A percentile compares a stretch with the other conserved stretches of the same genome.
These are phyloP conservation scores for Talaromyces borbonicus DNA, from an alignment of 495 filamentous ascomycete genomes.

Conservation along the genomic window DNA sequence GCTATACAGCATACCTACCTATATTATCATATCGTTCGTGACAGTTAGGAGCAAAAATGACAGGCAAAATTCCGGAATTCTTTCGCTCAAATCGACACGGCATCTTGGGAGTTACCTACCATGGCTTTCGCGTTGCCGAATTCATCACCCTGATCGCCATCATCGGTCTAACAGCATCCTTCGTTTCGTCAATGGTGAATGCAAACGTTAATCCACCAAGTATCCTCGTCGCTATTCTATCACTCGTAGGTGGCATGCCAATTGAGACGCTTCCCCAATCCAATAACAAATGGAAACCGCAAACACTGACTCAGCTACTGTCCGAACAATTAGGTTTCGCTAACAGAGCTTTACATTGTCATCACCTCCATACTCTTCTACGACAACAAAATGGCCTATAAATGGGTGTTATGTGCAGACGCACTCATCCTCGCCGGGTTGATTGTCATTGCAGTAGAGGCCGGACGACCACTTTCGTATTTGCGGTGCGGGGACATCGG, in stretches of 20 bases:
- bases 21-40: not conserved
- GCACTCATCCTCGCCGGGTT: conserved; percentile 42
- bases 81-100: conserved; percentile 41
- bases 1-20: too few species aligned
- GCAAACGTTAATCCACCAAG: conserved; percentile 52
- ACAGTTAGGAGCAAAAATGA: conserved; percentile 10
- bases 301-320: too few species aligned
- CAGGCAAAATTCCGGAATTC: conserved; percentile 1
- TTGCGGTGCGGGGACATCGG: conserved; percentile 58
- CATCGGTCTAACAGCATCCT: conserved; percentile 73
- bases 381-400: conserved; percentile 5
- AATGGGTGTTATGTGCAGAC: not conserved
- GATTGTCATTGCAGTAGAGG: conserved; percentile 59
- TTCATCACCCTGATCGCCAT: conserved; percentile 62
- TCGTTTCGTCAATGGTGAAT: conserved; percentile 67
- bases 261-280: too few species aligned
- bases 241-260: conserved; percentile 53
- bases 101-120: conserved; percentile 70
- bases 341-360: conserved; percentile 66
- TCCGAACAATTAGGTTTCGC: conserved; percentile 58
- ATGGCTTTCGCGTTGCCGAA: conserved; percentile 60
- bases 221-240: conserved; percentile 68
- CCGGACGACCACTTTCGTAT: conserved; percentile 74
- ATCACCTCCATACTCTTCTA: conserved; percentile 69
- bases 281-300: conserved; percentile 1